Evolutionary conservation across 306 rosid species (phyloP), one percentile per base, ranked within the genome.

Genomic region (Hippophae gyantsensis): DNA sequence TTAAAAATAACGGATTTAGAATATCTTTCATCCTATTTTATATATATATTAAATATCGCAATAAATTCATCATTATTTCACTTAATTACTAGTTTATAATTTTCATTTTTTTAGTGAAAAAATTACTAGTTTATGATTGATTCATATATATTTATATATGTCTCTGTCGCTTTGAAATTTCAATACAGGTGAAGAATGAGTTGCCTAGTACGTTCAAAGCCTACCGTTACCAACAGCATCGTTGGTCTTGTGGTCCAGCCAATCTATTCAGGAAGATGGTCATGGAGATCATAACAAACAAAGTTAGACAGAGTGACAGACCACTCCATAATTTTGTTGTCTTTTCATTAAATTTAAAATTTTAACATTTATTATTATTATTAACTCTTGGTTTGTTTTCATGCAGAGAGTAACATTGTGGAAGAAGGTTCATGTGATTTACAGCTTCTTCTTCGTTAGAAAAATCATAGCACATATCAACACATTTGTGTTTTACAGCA

Each of bases 241-340:
- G 97, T 13, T 89, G 97, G 97, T 86, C 95, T 11, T 86, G 97
- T 64, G 97, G 97, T 23, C 97, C 97, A 5, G 95, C 97, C 60
- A 89, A 89, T 74, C 94, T 89, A 41, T 89, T 89, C 78, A 77
- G 76, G 71, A 89, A 89, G 77, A 79, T 89, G 94, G 60, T 45
- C 1, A 38, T 63, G 81, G 97, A 89, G 73, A 84, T 89, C 12
- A 57, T 81, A 9, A 76, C 64, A 65, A 86, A 86, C 83, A 89
- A 78, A 88, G 97, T 86, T 41, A 55, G 58, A 13, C 48, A n/a
- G 23, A 14, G 59, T 47, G 58, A 13, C 48, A n/a, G 23, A 14
- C 62, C 47, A 54, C 13, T 63, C 13, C n/a, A 32, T 32, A 32
- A 32, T 4, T 32, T 32, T 32, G 38, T 32, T 2, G 3, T 32